phyloP scores from a whole-genome alignment of 2,329 filamentous ascomycete species.

The Lasiodiplodia citricola region DNA sequence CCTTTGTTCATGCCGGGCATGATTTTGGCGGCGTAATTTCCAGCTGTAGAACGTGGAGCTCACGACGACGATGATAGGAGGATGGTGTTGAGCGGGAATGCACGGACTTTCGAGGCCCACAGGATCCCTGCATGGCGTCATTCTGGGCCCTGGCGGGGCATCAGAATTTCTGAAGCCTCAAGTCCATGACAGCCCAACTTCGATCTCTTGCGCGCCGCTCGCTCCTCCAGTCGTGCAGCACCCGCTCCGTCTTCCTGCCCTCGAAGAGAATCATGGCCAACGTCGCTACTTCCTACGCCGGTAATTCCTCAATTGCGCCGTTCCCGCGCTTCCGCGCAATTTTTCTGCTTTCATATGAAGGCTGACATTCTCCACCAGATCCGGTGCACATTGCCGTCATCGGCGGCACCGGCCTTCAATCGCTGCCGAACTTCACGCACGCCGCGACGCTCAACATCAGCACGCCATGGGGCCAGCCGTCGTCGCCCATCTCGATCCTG shows the following conservation, averaged over 20 bases:
- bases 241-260: slow-evolving; percentile 14
- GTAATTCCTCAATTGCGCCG: neutral
- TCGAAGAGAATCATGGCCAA: slow-evolving; percentile 28
- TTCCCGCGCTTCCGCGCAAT: neutral
- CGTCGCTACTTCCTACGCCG: slow-evolving; percentile 27
- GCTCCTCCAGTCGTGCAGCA: neutral
- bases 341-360: neutral
- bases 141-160: slow-evolving; percentile 8
- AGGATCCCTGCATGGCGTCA: slow-evolving; percentile 24
- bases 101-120: neutral
- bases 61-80: neutral
- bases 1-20: neutral
- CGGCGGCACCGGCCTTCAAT: slow-evolving; percentile 83
- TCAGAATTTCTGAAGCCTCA: slow-evolving; percentile 21
- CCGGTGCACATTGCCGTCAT: slow-evolving; percentile 59
- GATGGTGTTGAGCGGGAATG: slow-evolving; percentile 11
- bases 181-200: slow-evolving; percentile 2
- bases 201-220: neutral
- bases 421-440: slow-evolving; percentile 84
- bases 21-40: neutral
- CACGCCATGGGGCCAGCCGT: slow-evolving; percentile 89
- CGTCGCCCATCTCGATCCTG: slow-evolving; percentile 81
- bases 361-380: slow-evolving; percentile 38
- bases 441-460: slow-evolving; percentile 76
- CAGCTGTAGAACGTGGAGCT: neutral